Conservation (phyloP, 306 rosid species). For the Leucaena leucocephala region DNA sequence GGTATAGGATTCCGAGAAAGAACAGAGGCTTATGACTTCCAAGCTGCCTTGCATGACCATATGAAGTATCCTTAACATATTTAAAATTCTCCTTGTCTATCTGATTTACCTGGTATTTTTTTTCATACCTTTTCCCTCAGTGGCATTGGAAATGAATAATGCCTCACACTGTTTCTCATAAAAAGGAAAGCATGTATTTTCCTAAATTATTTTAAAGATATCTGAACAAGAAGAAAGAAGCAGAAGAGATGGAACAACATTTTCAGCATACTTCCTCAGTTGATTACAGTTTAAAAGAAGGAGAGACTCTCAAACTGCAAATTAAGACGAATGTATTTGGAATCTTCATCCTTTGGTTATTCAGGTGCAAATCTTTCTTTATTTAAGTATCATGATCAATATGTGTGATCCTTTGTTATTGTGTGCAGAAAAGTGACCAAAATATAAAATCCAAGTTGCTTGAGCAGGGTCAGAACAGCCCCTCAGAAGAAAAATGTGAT, state of each 20-base stretch:
- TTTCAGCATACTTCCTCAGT: constrained; percentile 79
- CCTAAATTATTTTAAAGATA: constrained; percentile 54
- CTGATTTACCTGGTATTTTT: constrained; percentile 31
- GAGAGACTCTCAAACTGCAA: constrained; percentile 88
- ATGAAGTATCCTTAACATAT: constrained; percentile 67
- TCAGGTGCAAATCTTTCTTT: neutral
- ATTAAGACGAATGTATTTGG: constrained; percentile 64
- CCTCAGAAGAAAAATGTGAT: constrained; percentile 62
- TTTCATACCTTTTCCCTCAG: constrained; percentile 10
- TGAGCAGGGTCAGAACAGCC: constrained; percentile 55
- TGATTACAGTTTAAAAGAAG: constrained; percentile 96
- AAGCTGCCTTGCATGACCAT: constrained; percentile 96
- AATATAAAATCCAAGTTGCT: constrained; percentile 63
- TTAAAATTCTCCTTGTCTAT: constrained; percentile 25
- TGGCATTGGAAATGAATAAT: constrained; percentile 18
- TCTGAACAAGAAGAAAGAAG: constrained; percentile 91
- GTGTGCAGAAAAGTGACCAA: constrained; percentile 62
- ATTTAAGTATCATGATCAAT: constrained; percentile 11
- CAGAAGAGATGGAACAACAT: constrained; percentile 95
- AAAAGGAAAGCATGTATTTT: constrained; percentile 20
- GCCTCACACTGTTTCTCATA: neutral
- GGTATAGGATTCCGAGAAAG: constrained; percentile 97
- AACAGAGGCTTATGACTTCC: constrained; percentile 96
- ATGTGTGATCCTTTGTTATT: constrained; percentile 22
- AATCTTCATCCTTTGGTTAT: constrained; percentile 30